Percentiles rank a stretch among this genome's conserved stretches.
Evolutionary conservation across 1,139 yeast genomes (phyloP).

Genomic region (Sugiyamaella grinbergsii): DNA sequence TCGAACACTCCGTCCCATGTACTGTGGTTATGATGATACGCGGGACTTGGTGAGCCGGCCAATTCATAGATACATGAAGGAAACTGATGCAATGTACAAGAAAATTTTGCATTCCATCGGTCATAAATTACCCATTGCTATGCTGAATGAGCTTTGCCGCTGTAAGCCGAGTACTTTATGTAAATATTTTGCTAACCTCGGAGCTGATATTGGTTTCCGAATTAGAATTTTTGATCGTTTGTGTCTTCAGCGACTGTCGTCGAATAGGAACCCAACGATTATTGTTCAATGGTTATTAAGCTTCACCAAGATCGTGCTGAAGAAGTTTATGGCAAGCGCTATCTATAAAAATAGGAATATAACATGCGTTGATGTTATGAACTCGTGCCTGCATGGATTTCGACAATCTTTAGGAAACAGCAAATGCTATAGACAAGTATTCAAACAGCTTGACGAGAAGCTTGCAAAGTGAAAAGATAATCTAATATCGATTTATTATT

Average conservation of each 20-base stretch:
- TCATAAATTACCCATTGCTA: slow-evolving; percentile 3
- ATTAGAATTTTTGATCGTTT: slow-evolving; percentile 4
- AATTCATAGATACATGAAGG: background rate
- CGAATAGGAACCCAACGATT: background rate
- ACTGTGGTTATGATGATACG: background rate
- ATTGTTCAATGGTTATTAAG: slow-evolving; percentile 4
- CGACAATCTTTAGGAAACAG: slow-evolving; percentile 1
- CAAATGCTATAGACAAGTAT: background rate
- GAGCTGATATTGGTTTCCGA: slow-evolving; percentile 11
- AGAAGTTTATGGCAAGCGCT: background rate
- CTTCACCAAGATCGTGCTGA: background rate
- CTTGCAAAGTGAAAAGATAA: background rate
- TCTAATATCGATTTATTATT: background rate
- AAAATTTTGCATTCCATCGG: slow-evolving; percentile 5
- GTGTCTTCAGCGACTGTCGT: slow-evolving; percentile 8
- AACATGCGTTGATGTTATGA: slow-evolving; percentile 3
- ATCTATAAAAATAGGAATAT: slow-evolving; percentile 3
- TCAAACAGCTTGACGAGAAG: slow-evolving; percentile 7
- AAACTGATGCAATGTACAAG: background rate
- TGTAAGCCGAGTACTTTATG: background rate
- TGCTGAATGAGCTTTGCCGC: slow-evolving; percentile 10
- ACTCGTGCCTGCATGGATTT: slow-evolving; percentile 8
- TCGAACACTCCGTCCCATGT: slow-evolving; percentile 24
- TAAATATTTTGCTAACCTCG: slow-evolving; percentile 6
- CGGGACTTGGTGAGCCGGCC: background rate